Percentiles rank a stretch among this genome's conserved stretches.
These are phyloP conservation scores for Sordariomycetes sp. DNA, from an alignment of 2,329 filamentous ascomycete genomes.

Conservation along the genomic window DNA sequence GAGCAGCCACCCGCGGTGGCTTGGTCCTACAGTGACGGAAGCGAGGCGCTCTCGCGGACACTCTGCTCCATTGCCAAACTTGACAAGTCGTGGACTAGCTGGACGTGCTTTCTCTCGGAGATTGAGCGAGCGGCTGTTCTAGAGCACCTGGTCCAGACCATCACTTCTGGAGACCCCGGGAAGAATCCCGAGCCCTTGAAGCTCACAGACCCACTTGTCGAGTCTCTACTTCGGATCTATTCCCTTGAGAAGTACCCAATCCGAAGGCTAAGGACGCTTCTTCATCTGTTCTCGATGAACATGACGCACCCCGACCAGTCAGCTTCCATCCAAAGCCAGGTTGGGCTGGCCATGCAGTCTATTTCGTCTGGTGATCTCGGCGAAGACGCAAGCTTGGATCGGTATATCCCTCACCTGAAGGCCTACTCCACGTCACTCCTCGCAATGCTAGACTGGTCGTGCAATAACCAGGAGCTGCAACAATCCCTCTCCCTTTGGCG, in stretches of 20 bases:
- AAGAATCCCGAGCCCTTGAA: constrained; percentile 21
- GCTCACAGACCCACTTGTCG: constrained; percentile 33
- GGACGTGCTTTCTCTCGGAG: constrained; percentile 41
- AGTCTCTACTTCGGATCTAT: constrained; percentile 37
- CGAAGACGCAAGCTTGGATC: constrained; percentile 31
- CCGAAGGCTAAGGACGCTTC: constrained; percentile 38
- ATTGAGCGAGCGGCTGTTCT: constrained; percentile 44
- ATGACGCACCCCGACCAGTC: constrained; percentile 32
- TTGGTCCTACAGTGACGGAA: constrained; percentile 41
- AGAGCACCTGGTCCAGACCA: constrained; percentile 47
- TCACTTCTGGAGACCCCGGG: constrained; percentile 22
- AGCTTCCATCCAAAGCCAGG: constrained; percentile 25
- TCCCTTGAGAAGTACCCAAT: constrained; percentile 38
- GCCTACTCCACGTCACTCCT: constrained; percentile 32
- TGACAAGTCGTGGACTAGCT: constrained; percentile 43
- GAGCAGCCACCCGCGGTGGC: constrained; percentile 37
- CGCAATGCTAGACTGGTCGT: constrained; percentile 23
- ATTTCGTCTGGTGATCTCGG: constrained; percentile 24
- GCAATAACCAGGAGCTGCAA: constrained; percentile 19
- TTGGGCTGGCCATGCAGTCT: constrained; percentile 24
- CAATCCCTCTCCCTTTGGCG: constrained; percentile 33
- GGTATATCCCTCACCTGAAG: constrained; percentile 37
- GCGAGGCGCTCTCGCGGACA: constrained; percentile 44
- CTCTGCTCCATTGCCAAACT: constrained; percentile 50
- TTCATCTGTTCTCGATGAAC: constrained; percentile 35